A percentile compares a stretch with the other conserved stretches of the same genome.
phyloP scores from a whole-genome alignment of 2,329 filamentous ascomycete species.

The Fusarium subglutinans region DNA sequence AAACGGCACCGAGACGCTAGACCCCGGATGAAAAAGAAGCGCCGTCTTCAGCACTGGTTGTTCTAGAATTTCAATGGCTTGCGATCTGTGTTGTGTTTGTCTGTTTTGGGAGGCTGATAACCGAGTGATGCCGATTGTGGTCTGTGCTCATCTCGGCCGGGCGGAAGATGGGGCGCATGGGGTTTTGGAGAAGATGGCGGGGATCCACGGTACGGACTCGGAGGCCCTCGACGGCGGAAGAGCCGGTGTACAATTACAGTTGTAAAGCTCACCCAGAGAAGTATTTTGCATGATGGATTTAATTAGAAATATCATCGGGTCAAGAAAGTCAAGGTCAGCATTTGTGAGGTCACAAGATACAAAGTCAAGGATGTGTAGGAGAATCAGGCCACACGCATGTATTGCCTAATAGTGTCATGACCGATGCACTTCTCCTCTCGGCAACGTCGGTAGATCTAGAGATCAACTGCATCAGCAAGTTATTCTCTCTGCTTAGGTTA shows the following conservation, averaged over 20 bases:
- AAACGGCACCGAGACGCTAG: background rate
- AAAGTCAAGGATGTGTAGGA: background rate
- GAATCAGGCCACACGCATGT: conserved; percentile 29
- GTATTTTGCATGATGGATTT: background rate
- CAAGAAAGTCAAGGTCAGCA: background rate
- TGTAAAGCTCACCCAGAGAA: background rate
- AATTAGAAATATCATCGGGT: fast-evolving
- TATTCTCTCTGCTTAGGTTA: too few relatives aligned
- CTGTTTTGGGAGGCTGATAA: conserved; percentile 18
- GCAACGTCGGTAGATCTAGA: conserved; percentile 28
- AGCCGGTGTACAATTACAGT: background rate
- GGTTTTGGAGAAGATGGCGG: background rate
- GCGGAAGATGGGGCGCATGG: conserved; percentile 8
- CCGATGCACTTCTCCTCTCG: conserved; percentile 32
- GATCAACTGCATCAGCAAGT: background rate
- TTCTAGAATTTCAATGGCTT: conserved; percentile 10
- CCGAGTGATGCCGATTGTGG: conserved; percentile 43
- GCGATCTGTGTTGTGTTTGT: background rate
- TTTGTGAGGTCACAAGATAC: background rate
- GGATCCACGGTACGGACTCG: background rate
- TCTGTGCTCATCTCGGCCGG: conserved; percentile 40
- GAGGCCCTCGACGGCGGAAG: background rate
- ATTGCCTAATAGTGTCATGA: conserved; percentile 18
- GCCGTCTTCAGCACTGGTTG: background rate
- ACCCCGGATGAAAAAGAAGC: conserved; percentile 5